These are phyloP conservation scores for Chytriomyces sp. DNA, from an alignment of 192 early-diverging fungal species.

Conservation along the genomic window DNA sequence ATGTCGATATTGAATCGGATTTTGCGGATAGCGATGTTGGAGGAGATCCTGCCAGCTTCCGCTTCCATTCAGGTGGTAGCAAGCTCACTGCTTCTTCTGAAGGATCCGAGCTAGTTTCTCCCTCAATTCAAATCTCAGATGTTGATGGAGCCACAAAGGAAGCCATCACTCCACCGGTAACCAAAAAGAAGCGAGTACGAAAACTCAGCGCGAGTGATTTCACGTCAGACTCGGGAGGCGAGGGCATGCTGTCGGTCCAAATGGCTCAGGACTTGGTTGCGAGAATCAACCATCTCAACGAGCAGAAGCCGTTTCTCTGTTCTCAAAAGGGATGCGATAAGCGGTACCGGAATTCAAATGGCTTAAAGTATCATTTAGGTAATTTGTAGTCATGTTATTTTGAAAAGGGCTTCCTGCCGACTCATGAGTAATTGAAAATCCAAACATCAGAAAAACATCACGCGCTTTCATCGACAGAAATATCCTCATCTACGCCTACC, in stretches of 20 bases:
- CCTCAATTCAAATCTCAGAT: conserved; percentile 10
- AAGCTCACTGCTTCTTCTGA: not conserved
- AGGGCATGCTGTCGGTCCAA: conserved; percentile 13
- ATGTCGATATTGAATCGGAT: not conserved
- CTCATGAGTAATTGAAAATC: not conserved
- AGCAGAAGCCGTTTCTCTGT: conserved; percentile 31
- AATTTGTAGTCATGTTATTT: not conserved
- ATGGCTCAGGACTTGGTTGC: conserved; percentile 7
- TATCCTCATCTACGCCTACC: not conserved
- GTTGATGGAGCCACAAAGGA: not conserved
- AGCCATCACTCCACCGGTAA: not conserved
- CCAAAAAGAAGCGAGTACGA: conserved; percentile 10
- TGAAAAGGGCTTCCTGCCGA: not conserved
- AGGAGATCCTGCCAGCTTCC: not conserved
- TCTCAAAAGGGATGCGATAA: conserved; percentile 31
- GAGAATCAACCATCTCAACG: conserved; percentile 29
- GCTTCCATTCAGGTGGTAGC: no score
- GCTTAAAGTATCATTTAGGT: conserved; percentile 35
- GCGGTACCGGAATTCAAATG: conserved; percentile 33
- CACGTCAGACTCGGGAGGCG: conserved; percentile 15
- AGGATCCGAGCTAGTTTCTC: not conserved
- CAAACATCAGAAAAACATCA: conserved; percentile 9
- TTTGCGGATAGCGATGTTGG: not conserved
- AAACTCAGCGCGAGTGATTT: conserved; percentile 32
- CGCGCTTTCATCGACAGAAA: not conserved